Conservation (phyloP, 352 stramenopile genomes). For the Phytophthora brassicae region DNA sequence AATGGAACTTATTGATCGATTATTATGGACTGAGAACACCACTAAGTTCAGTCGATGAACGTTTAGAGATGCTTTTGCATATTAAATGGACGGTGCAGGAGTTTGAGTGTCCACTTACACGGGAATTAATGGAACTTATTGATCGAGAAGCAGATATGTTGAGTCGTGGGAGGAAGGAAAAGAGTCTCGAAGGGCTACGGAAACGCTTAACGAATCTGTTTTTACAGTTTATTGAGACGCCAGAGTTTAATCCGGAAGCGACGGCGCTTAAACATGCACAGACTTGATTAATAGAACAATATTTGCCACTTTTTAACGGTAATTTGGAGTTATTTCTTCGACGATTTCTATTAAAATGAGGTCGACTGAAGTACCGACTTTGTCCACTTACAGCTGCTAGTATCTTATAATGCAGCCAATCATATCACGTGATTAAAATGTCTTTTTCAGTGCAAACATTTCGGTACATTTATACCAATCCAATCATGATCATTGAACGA, state of each 20-base stretch:
- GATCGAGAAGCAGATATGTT: constrained; percentile 94
- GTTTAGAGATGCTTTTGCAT: constrained; percentile 90
- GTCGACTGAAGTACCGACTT: no score
- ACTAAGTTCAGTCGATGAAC: constrained; percentile 75
- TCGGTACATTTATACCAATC: no score
- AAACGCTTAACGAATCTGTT: constrained; percentile 89
- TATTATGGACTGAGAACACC: no score
- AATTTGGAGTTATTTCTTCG: no score
- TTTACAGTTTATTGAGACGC: constrained; percentile 92
- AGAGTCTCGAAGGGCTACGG: constrained; percentile 83
- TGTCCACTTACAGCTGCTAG: no score
- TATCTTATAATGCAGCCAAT: no score
- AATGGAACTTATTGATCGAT: constrained; percentile 91
- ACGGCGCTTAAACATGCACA: constrained; percentile 47
- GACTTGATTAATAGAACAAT: constrained; percentile 5
- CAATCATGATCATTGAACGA: no score
- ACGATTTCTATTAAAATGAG: not conserved
- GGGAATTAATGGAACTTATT: constrained; percentile 91
- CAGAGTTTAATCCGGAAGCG: constrained; percentile 93
- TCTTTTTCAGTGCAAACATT: no score
- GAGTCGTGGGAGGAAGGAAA: constrained; percentile 77
- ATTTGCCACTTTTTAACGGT: not conserved
- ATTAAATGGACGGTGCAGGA: constrained; percentile 94
- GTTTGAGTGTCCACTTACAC: constrained; percentile 89
- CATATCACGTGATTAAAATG: no score